Conservation (phyloP, 352 stramenopile genomes). For the Globisporangium yorkense region DNA sequence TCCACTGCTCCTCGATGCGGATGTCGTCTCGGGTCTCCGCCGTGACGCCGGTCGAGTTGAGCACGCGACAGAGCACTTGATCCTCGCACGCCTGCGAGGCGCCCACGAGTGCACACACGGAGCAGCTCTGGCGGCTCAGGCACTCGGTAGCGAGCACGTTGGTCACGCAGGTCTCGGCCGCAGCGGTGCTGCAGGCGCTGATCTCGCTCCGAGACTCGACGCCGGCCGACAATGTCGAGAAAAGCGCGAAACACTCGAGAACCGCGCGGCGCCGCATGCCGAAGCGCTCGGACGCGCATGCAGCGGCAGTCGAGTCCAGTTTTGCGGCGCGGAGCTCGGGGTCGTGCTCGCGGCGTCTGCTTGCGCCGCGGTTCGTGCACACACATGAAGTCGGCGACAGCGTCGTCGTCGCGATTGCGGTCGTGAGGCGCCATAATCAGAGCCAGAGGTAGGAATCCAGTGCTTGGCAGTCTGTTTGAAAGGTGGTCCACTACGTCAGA, state of each 20-base stretch:
- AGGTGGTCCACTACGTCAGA: no score
- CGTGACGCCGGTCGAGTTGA: background rate
- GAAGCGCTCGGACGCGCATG: background rate
- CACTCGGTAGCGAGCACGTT: background rate
- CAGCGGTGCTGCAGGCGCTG: background rate
- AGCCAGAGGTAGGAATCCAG: no score
- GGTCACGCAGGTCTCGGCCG: conserved; percentile 1
- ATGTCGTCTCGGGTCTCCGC: background rate
- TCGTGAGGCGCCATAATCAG: no score
- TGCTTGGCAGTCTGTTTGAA: no score
- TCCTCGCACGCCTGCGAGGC: background rate
- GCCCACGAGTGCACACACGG: conserved; percentile 8
- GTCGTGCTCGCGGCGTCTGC: no score
- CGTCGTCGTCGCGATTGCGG: no score
- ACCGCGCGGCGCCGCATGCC: background rate
- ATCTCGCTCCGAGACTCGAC: background rate
- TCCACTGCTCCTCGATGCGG: conserved; percentile 6
- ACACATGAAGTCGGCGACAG: no score
- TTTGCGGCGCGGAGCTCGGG: background rate
- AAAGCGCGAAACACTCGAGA: background rate
- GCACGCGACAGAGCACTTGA: conserved; percentile 6
- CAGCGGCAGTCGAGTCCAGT: background rate
- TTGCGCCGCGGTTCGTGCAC: no score
- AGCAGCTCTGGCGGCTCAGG: background rate
- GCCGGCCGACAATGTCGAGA: background rate